Evolutionary conservation across 2,329 filamentous ascomycete genomes (phyloP).

Genomic region (Ploettnerulaceae sp.): DNA sequence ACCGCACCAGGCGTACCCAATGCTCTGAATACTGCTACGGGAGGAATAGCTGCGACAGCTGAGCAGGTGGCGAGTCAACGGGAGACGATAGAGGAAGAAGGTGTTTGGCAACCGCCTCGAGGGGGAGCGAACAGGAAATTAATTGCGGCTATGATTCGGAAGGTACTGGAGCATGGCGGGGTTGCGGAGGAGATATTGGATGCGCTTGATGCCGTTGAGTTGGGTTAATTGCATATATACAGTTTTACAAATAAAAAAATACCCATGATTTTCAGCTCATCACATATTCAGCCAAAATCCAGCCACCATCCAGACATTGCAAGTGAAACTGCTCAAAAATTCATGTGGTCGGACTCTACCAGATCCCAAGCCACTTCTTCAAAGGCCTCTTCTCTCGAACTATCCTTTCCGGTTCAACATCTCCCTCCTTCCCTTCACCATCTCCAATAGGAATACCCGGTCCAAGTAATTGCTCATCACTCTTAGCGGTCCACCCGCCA

Average conservation of each 20-base stretch:
- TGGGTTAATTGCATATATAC: slow-evolving; percentile 43
- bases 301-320: too few relatives aligned
- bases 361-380: slow-evolving; percentile 84
- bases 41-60: slow-evolving; percentile 37
- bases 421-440: slow-evolving; percentile 15
- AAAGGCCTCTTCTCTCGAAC: slow-evolving; percentile 47
- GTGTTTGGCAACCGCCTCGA: slow-evolving; percentile 81
- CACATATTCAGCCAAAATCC: neutral
- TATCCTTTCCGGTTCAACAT: slow-evolving; percentile 34
- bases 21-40: slow-evolving; percentile 52
- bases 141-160: slow-evolving; percentile 68
- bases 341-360: too few relatives aligned
- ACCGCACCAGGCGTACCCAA: slow-evolving; percentile 68
- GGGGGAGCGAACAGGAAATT: slow-evolving; percentile 76
- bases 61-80: slow-evolving; percentile 39
- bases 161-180: slow-evolving; percentile 70
- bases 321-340: too few relatives aligned
- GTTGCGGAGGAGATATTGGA: slow-evolving; percentile 83
- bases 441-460: slow-evolving; percentile 31
- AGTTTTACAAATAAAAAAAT: slow-evolving; percentile 18
- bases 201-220: slow-evolving; percentile 71
- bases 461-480: slow-evolving; percentile 32
- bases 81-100: slow-evolving; percentile 56
- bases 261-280: slow-evolving; percentile 10
- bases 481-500: slow-evolving; percentile 43